Base-by-base conservation (phyloP, 2,329 filamentous ascomycete genomes). In the Penicillium psychrosexuale region DNA sequence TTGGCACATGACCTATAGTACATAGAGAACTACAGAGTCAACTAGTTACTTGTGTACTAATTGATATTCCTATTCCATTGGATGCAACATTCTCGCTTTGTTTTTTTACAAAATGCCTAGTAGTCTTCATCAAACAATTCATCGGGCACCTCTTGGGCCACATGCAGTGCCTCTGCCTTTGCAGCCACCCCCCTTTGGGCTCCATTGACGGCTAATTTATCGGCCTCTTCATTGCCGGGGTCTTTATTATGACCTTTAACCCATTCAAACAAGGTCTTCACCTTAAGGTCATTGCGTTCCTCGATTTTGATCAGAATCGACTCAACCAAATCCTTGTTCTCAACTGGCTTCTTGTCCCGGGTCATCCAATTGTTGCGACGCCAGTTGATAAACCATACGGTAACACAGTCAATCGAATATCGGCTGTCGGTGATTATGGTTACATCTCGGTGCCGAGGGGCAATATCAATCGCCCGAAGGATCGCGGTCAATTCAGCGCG, bases 401-500 rank as follows among this genome's bases (percentile, higher is more conserved):
- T 96, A 27, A 91, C 84, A 68, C 93, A 97, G 62, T 92, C 87
- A 72, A 97, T 96, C 1, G 90, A 83, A 75, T 97, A 97, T 66
- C 86, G 86, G 72, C 89, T 94, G 75, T 99, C 94, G n/a, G 87
- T 91, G 69, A 87, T 82, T 61, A 99, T 95, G 53, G 86, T 82
- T 12, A 95, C 82, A 56, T 85, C 79, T 54, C 88, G 82, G 55
- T 86, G 80, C 15, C 82, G 75, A 0, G 89, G 86, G 2, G 87
- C 85, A 43, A 87, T 83, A 66, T 97, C 85, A 22, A 97, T 80
- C 0, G 92, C 92, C 54, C 92, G 88, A 30, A 90, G 79, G 59
- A 97, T 88, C 8, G 91, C 94, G 24, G 89, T 92, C 55, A 99
- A 79, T 76, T 99, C 94, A n/a, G 93, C 94, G 3, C 94, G 89